These are phyloP conservation scores for Ceratocystis albifundus DNA, from an alignment of 2,329 filamentous ascomycete genomes.

Conservation along the genomic window DNA sequence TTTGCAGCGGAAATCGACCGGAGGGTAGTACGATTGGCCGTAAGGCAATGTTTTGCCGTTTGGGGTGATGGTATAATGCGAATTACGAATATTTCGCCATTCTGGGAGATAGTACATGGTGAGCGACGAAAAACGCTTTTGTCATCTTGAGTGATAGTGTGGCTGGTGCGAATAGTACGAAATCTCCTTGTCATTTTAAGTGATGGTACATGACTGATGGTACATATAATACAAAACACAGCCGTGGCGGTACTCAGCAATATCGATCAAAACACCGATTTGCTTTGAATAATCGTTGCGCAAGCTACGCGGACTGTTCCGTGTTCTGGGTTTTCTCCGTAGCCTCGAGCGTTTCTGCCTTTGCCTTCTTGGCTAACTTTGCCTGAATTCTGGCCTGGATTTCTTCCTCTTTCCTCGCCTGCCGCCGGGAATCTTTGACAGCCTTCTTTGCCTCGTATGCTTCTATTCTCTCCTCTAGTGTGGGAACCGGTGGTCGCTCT, in stretches of 20 bases:
- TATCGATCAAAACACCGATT: background rate
- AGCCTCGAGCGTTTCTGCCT: background rate
- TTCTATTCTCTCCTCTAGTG: slow-evolving; percentile 47
- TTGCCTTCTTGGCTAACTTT: slow-evolving; percentile 17
- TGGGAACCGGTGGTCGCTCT: slow-evolving; percentile 54
- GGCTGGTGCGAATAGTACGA: background rate
- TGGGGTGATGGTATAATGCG: too few relatives aligned
- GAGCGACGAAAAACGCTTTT: too few relatives aligned
- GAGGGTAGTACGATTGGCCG: too few relatives aligned
- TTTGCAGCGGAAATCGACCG: too few relatives aligned
- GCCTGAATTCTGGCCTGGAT: slow-evolving; percentile 18
- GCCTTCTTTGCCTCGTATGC: slow-evolving; percentile 44
- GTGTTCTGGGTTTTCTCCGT: background rate
- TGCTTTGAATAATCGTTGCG: background rate
- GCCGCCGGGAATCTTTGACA: slow-evolving; percentile 45
- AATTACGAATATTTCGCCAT: too few relatives aligned
- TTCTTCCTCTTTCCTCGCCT: slow-evolving; percentile 29
- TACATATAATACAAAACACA: slow-evolving; percentile 21
- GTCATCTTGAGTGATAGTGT: background rate
- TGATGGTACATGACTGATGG: slow-evolving; percentile 18
- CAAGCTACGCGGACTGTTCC: background rate
- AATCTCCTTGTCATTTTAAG: slow-evolving; percentile 2
- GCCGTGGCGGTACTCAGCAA: background rate
- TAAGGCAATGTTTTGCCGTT: too few relatives aligned
- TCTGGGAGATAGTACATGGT: too few relatives aligned